Base-by-base conservation (phyloP, 2,329 filamentous ascomycete species). In the Trichoderma hamatum region DNA sequence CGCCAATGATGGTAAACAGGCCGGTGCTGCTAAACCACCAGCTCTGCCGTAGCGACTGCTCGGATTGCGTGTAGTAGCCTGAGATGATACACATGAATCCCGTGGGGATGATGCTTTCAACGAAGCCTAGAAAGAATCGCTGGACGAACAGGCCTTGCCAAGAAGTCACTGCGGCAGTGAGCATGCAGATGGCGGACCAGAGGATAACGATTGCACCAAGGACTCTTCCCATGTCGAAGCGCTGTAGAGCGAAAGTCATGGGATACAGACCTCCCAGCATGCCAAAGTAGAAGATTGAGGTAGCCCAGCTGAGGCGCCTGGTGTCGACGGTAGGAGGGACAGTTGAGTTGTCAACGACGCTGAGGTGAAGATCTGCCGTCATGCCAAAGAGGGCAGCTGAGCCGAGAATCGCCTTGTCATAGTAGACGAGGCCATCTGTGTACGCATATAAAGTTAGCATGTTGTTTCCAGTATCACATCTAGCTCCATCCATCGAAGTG, bases 241-340 rank as follows among this genome's bases (percentile, higher is more conserved):
- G 86, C 77, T 94, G 91, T 1, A 92, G 82, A 0, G 86, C 82
- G 70, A 90, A 92, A 0, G 89, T 90, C 86, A 93, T 88, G 1
- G 91, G 91, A 71, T 92, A 93, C 3, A 92, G 81, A 0, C 91
- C 91, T 0, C 86, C 88, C 2, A 94, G 83, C 90, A 92, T 92
- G 46, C 91, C 91, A 72, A 94, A 93, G 81, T 93, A 94, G 81
- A 94, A 93, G 74, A 93, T 83, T 0, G 90, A 93, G 0, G 90
- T 93, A 2, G 91, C 91, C 91, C 91, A 94, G 72, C 86, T 89
- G 32, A 94, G 84, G 13, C 91, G 85, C 0, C 86, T 84, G 0
- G 92, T 93, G 75, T 91, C 86, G 19, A 85, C 86, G 0, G 85
- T 85, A 0, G 86, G 84, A 0, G 89, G 89, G 1, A 73, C 76